A percentile compares a stretch with the other conserved stretches of the same genome.
phyloP scores from a whole-genome alignment of 257 asterid species.

The Anisodus tanguticus region DNA sequence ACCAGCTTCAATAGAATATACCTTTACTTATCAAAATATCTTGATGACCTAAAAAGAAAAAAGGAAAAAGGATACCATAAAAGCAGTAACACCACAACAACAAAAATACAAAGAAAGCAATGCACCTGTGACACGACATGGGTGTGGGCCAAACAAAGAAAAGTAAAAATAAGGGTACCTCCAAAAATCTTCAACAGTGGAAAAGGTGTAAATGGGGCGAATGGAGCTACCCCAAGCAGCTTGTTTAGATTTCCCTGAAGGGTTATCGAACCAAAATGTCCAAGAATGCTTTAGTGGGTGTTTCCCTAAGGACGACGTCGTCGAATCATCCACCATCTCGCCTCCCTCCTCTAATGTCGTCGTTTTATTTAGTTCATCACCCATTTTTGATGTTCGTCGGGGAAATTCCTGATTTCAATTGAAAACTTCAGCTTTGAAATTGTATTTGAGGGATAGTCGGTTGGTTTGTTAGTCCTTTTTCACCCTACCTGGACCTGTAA shows the following conservation, averaged over 20 bases:
- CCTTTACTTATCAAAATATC: not conserved
- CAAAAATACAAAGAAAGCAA: not conserved
- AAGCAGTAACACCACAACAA: not conserved
- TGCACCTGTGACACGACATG: not conserved
- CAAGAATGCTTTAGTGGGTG: constrained; percentile 51
- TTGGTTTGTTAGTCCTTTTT: not conserved
- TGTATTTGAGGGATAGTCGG: not conserved
- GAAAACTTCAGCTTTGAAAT: not conserved
- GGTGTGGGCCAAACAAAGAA: not conserved
- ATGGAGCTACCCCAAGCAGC: constrained; percentile 50
- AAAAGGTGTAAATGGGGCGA: constrained; percentile 54
- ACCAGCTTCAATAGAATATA: not conserved
- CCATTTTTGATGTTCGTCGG: constrained; percentile 23
- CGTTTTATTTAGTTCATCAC: constrained; percentile 26
- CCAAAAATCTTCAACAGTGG: constrained; percentile 60
- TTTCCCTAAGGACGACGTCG: constrained; percentile 23
- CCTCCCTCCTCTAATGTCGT: constrained; percentile 45
- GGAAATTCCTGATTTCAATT: not conserved
- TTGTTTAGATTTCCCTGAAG: constrained; percentile 43
- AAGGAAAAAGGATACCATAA: not conserved
- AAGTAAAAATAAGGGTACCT: constrained; percentile 34
- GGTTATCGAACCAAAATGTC: constrained; percentile 57
- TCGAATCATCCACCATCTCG: constrained; percentile 32
- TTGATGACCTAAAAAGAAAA: not conserved
- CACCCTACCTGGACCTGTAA: no score